Evolutionary conservation across 176 grass and related monocot species (phyloP).

Genomic region (Cenchrus fungigraminus): DNA sequence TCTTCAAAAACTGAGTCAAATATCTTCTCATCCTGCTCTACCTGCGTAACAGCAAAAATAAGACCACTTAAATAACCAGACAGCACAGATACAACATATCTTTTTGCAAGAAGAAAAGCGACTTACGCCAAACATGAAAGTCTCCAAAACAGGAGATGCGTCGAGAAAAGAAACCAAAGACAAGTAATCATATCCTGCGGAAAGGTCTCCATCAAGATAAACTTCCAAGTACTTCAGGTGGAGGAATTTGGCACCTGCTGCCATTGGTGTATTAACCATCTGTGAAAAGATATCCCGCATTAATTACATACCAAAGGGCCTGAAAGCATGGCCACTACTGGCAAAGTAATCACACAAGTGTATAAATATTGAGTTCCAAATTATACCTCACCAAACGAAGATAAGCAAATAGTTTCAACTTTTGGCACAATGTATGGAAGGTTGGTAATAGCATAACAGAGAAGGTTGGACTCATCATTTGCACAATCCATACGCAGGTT

Average conservation of each 20-base stretch:
- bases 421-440: too few species aligned
- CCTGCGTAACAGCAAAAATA: too few species aligned
- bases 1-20: too few species aligned
- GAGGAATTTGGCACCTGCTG: not conserved
- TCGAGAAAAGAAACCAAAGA: slow-evolving; percentile 8
- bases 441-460: not conserved
- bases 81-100: too few species aligned
- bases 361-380: not conserved
- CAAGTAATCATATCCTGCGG: too few species aligned
- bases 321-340: not conserved
- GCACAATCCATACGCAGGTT: not conserved
- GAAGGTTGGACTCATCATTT: not conserved
- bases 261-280: slow-evolving; percentile 7
- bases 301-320: not conserved
- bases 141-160: too few species aligned
- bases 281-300: not conserved
- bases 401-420: not conserved
- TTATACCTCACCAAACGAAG: not conserved
- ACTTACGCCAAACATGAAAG: too few species aligned
- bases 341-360: not conserved
- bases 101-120: too few species aligned
- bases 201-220: not conserved
- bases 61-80: too few species aligned
- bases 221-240: not conserved
- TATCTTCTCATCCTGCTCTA: too few species aligned